Percentiles rank a stretch among this genome's conserved stretches.
Conservation (phyloP, 371 early-diverging fungal species). For the Nosema granulosis region DNA sequence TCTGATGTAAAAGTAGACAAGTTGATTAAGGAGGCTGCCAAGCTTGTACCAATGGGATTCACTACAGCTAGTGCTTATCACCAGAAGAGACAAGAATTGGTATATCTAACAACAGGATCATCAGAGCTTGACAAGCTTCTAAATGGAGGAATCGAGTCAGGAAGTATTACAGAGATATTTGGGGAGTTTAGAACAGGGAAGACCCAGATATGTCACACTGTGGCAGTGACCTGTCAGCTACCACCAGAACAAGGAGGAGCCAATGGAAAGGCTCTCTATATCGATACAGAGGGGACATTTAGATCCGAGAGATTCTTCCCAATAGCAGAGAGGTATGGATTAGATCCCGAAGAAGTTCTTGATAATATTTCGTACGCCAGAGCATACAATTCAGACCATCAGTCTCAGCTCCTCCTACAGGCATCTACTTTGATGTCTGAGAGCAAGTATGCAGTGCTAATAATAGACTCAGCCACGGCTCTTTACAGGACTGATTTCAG, state of each 20-base stretch:
- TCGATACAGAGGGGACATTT: slow-evolving; percentile 98
- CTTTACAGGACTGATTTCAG: slow-evolving; percentile 93
- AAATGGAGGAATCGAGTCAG: slow-evolving; percentile 93
- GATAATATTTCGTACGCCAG: slow-evolving; percentile 92
- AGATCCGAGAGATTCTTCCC: slow-evolving; percentile 82
- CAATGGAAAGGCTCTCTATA: slow-evolving; percentile 89
- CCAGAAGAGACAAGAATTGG: slow-evolving; percentile 75
- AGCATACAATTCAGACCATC: slow-evolving; percentile 94
- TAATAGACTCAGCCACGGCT: slow-evolving; percentile 91
- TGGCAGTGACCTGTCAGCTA: slow-evolving; percentile 93
- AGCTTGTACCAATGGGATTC: slow-evolving; percentile 90
- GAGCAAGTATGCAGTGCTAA: slow-evolving; percentile 76
- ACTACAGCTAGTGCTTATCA: slow-evolving; percentile 89
- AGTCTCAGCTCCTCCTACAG: slow-evolving; percentile 77
- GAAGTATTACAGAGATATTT: slow-evolving; percentile 95
- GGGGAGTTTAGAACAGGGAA: slow-evolving; percentile 99
- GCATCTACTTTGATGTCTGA: slow-evolving; percentile 94
- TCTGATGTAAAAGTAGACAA: slow-evolving; percentile 95
- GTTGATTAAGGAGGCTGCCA: slow-evolving; percentile 84
- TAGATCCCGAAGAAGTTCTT: slow-evolving; percentile 79
- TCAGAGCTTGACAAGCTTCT: slow-evolving; percentile 86
- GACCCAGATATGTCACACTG: slow-evolving; percentile 92
- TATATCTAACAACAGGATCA: slow-evolving; percentile 86
- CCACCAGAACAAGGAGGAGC: slow-evolving; percentile 79
- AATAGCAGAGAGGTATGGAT: slow-evolving; percentile 80